Percentiles rank a stretch among this genome's conserved stretches.
Conservation (phyloP, 2,329 filamentous ascomycete species). For the Lasiodiplodia theobromae region DNA sequence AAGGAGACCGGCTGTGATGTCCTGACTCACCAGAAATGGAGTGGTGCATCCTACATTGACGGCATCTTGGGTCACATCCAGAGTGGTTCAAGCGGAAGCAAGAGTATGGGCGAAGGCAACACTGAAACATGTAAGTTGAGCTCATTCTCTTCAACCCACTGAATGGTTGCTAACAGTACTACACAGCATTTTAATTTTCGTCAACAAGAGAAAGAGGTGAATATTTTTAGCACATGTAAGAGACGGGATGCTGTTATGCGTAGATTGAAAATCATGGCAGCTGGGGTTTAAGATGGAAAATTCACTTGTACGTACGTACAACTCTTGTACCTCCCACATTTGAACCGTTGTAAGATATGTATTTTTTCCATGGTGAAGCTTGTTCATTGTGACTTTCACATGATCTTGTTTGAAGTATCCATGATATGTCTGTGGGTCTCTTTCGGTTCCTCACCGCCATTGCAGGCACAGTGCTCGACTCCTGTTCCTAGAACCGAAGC, state of each 20-base stretch:
- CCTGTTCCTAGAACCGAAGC: too few species aligned
- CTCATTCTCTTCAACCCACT: background rate
- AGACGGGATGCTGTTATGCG: background rate
- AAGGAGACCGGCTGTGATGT: slow-evolving; percentile 92
- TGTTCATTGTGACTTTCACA: too few species aligned
- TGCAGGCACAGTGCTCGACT: too few species aligned
- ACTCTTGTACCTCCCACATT: background rate
- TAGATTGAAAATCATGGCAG: background rate
- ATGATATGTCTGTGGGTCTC: too few species aligned
- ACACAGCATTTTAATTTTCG: background rate
- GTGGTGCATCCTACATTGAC: slow-evolving; percentile 78
- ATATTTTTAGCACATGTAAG: background rate
- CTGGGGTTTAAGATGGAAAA: background rate
- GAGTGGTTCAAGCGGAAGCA: slow-evolving; percentile 86
- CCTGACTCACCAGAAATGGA: slow-evolving; percentile 94
- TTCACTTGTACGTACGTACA: background rate
- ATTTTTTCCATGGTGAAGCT: too few species aligned
- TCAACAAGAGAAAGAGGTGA: background rate
- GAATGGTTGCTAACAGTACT: background rate
- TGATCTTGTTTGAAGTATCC: too few species aligned
- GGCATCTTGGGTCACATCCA: slow-evolving; percentile 89
- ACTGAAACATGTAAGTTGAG: slow-evolving; percentile 68
- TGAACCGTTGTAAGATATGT: too few species aligned
- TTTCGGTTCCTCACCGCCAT: too few species aligned
- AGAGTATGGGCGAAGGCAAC: slow-evolving; percentile 94